Percentiles rank a stretch among this genome's conserved stretches.
Conservation (phyloP, 2,329 filamentous ascomycete species). For the Anisogramma anomala region DNA sequence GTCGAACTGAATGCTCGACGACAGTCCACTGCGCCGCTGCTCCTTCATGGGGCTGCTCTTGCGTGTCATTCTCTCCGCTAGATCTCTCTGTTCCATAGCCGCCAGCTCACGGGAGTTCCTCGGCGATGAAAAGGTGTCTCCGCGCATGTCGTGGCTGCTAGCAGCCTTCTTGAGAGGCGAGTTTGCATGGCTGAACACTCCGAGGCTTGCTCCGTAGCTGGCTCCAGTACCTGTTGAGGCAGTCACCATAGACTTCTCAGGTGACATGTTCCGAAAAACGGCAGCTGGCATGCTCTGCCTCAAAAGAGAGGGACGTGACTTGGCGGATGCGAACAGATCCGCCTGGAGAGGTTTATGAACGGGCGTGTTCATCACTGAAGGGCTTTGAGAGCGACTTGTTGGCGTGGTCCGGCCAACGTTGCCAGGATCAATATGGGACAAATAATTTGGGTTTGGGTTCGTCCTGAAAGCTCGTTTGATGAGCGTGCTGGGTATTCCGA, state of each 20-base stretch:
- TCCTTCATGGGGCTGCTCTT: constrained; percentile 33
- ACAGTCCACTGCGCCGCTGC: constrained; percentile 17
- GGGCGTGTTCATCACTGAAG: constrained; percentile 32
- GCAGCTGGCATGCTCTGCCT: constrained; percentile 7
- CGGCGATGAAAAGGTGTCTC: constrained; percentile 33
- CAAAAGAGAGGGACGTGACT: constrained; percentile 22
- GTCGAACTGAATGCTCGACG: constrained; percentile 7
- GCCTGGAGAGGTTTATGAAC: constrained; percentile 19
- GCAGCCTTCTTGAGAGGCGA: constrained; percentile 73
- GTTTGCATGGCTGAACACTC: constrained; percentile 66
- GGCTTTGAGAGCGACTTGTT: constrained; percentile 27
- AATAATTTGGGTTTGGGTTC: constrained; percentile 73
- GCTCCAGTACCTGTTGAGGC: constrained; percentile 19
- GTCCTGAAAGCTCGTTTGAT: constrained; percentile 69
- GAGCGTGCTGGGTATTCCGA: constrained; percentile 45
- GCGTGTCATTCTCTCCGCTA: constrained; percentile 23
- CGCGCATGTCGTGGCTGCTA: constrained; percentile 48
- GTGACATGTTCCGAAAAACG: constrained; percentile 2
- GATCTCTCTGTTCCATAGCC: constrained; percentile 38
- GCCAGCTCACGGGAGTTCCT: constrained; percentile 53
- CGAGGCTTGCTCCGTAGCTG: constrained; percentile 60
- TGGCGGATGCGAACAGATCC: constrained; percentile 23
- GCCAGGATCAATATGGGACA: constrained; percentile 60
- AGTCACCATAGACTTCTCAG: constrained; percentile 3
- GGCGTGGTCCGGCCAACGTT: constrained; percentile 23